Percentiles rank a stretch among this genome's conserved stretches.
phyloP scores from a whole-genome alignment of 352 stramenopile genomes.

The Phytopythium chamaehyphon region DNA sequence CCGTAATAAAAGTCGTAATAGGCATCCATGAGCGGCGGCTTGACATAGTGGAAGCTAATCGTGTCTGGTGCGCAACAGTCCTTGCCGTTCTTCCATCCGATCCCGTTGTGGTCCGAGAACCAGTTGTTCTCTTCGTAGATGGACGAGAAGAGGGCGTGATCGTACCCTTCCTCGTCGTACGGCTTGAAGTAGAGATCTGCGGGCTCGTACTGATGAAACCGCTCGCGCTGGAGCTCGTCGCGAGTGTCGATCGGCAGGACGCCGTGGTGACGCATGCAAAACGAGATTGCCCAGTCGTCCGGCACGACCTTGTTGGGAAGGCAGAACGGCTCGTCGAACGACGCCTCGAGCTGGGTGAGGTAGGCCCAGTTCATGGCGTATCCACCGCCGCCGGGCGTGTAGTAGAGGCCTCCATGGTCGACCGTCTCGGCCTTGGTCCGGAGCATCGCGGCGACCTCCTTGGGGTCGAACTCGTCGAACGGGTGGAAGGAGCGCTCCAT shows the following conservation, averaged over 20 bases:
- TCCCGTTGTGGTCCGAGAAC: constrained; percentile 81
- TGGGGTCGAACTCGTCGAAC: constrained; percentile 57
- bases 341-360: constrained; percentile 56
- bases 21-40: constrained; percentile 77
- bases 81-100: constrained; percentile 77
- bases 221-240: constrained; percentile 59
- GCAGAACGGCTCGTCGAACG: constrained; percentile 73
- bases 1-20: constrained; percentile 85
- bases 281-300: constrained; percentile 86
- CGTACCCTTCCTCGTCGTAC: constrained; percentile 66
- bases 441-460: constrained; percentile 47
- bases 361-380: constrained; percentile 87
- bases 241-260: constrained; percentile 71
- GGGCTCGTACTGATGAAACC: constrained; percentile 85
- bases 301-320: constrained; percentile 64
- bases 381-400: constrained; percentile 74
- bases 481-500: constrained; percentile 69
- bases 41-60: constrained; percentile 86
- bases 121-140: constrained; percentile 88
- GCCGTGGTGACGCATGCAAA: constrained; percentile 77
- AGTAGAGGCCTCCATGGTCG: constrained; percentile 62
- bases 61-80: constrained; percentile 73
- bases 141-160: constrained; percentile 66
- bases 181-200: constrained; percentile 59
- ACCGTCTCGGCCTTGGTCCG: constrained; percentile 44